A percentile compares a stretch with the other conserved stretches of the same genome.
phyloP scores from a whole-genome alignment of 345 rosid genomes.

The Balakata baccata region DNA sequence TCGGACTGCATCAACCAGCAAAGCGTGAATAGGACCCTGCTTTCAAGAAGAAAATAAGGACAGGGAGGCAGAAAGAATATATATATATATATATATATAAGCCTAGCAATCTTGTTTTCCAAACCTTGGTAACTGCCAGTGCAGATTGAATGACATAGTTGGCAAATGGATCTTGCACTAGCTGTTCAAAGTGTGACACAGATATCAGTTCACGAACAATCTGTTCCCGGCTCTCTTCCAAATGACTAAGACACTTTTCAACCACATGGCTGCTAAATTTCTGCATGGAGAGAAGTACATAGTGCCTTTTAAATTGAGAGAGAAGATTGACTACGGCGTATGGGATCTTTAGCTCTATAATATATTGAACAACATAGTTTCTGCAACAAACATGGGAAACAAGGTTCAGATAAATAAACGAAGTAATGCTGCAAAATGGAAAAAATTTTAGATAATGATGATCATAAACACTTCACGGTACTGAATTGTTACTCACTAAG shows the following conservation, averaged over 20 bases:
- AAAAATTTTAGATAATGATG: background rate
- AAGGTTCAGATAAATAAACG: background rate
- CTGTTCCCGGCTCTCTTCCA: constrained; percentile 48
- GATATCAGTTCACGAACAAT: constrained; percentile 52
- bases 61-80: background rate
- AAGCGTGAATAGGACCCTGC: constrained; percentile 51
- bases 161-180: constrained; percentile 70
- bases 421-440: background rate
- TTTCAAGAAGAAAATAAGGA: constrained; percentile 10
- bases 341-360: constrained; percentile 51
- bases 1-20: constrained; percentile 46
- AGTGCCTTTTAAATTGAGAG: constrained; percentile 52
- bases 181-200: constrained; percentile 52
- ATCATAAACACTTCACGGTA: no score
- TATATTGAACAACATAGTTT: constrained; percentile 72
- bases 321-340: constrained; percentile 32
- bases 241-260: constrained; percentile 56
- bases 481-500: background rate
- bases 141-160: constrained; percentile 79
- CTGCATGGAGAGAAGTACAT: constrained; percentile 56
- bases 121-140: constrained; percentile 48
- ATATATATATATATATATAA: no score
- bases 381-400: constrained; percentile 33
- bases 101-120: background rate
- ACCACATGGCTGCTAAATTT: constrained; percentile 80